Base-by-base conservation (phyloP, 2,329 filamentous ascomycete genomes). In the Botryotinia narcissicola region DNA sequence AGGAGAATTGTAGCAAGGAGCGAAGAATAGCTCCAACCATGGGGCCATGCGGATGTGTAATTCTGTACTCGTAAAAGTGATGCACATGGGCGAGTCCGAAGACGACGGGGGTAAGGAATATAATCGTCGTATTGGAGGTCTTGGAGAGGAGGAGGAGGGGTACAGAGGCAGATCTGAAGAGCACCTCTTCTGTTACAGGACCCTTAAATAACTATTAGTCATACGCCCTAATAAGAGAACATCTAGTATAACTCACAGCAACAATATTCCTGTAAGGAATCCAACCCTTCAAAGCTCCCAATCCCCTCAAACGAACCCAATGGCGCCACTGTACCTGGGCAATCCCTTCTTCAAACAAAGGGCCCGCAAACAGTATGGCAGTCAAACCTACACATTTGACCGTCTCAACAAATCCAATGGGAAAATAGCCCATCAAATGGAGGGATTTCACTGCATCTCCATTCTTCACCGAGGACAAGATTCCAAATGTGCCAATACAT, bases 51-150 rank as follows among this genome's bases (percentile, higher is more conserved):
- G 93, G 93, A 78, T 97, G 90, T 1, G 92, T 93, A 73, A 97
- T 86, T 73, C 92, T 88, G 83, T 97, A 97, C 83, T 98, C 96
- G 84, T 97, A 97, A 82, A 97, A 94, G 83, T 99, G 96, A 83
- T 99, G 95, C 66, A 97, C 83, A 83, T 99, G 96, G 12, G 96
- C 95, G 62, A 97, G 90, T 70, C 95, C 95, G 81, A 98, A 98
- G 81, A 97, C 91, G 18, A 98, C 84, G 10, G 95, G 95, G 1
- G 93, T 93, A 18, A 93, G 84, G 83, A 97, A 94, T 79, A 97
- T 88, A 76, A 93, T 94, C 59, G 84, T 84, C 3, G 75, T 75
- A 35, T 77, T 83, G 5, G 81, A 80, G 0, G 84, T 81, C 62
- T 87, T 87, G 32, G 94, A 90, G 68, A 94, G 85, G 44, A 98